These are phyloP conservation scores for Ogataea paraovalis DNA, from an alignment of 805 yeast species.

Conservation along the genomic window DNA sequence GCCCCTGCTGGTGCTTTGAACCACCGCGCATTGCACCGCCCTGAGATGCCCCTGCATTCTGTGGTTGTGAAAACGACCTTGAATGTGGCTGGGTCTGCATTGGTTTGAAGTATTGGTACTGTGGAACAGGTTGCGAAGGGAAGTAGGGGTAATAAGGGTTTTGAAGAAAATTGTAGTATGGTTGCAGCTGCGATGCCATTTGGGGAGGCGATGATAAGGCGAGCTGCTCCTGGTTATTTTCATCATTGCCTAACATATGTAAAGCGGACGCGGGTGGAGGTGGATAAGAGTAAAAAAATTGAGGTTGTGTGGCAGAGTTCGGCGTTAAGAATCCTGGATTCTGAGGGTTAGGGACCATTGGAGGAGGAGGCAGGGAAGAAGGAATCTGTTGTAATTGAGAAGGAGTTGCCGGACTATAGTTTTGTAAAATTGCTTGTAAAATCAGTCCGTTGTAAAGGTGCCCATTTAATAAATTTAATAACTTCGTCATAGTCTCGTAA, in stretches of 20 bases:
- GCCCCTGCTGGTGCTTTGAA: background rate
- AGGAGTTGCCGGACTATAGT: constrained; percentile 2
- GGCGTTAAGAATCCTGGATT: background rate
- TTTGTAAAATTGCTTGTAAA: constrained; percentile 13
- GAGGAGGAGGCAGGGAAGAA: constrained; percentile 1
- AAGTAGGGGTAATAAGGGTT: background rate
- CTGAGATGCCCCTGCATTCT: background rate
- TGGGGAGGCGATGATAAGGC: background rate
- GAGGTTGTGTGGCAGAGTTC: constrained; percentile 2
- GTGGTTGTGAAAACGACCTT: background rate
- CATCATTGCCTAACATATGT: background rate
- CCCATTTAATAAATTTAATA: constrained; percentile 18
- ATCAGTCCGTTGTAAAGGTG: constrained; percentile 14
- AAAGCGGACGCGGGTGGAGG: background rate
- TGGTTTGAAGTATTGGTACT: background rate
- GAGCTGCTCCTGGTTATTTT: background rate
- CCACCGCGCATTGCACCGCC: background rate
- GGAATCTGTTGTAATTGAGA: background rate
- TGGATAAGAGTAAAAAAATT: constrained; percentile 6
- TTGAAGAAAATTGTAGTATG: background rate
- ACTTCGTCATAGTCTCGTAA: constrained; percentile 5
- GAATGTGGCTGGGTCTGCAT: background rate
- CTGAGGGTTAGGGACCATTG: background rate
- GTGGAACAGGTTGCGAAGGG: background rate
- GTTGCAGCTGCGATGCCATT: constrained; percentile 2